phyloP scores from a whole-genome alignment of 352 stramenopile genomes.

The Pythium angustatum region DNA sequence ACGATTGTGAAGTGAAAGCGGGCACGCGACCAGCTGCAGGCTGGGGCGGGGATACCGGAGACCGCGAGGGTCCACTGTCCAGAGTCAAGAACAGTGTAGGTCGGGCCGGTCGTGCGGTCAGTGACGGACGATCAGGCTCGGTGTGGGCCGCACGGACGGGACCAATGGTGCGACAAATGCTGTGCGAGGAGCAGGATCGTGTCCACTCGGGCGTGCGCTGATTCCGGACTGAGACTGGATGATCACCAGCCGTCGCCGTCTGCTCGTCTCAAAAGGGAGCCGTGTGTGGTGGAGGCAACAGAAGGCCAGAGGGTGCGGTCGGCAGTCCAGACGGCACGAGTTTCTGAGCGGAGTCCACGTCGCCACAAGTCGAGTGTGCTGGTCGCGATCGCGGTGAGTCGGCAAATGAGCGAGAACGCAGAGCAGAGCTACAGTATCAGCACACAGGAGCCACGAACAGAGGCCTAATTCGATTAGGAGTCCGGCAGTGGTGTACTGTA shows the following conservation, averaged over 20 bases:
- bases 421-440: background rate
- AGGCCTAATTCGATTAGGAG: slow-evolving; percentile 3
- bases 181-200: background rate
- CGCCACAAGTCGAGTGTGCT: too few species aligned
- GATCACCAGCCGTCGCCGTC: slow-evolving; percentile 1
- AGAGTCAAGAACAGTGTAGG: too few species aligned
- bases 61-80: too few species aligned
- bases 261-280: slow-evolving; percentile 7
- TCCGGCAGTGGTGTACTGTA: background rate
- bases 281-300: background rate
- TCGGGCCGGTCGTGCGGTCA: slow-evolving; percentile 7
- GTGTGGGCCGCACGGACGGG: too few species aligned
- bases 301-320: slow-evolving; percentile 1
- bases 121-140: background rate
- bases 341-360: too few species aligned
- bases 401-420: background rate
- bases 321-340: background rate
- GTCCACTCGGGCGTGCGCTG: slow-evolving; percentile 5
- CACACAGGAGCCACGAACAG: background rate
- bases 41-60: too few species aligned
- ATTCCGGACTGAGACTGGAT: background rate
- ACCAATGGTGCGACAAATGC: slow-evolving; percentile 8
- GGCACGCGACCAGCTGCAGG: too few species aligned
- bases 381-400: background rate
- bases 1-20: slow-evolving; percentile 1